Evolutionary conservation across 352 stramenopile genomes (phyloP), one percentile per base, ranked within the genome.

Genomic region (Aphanomyces cochlioides): DNA sequence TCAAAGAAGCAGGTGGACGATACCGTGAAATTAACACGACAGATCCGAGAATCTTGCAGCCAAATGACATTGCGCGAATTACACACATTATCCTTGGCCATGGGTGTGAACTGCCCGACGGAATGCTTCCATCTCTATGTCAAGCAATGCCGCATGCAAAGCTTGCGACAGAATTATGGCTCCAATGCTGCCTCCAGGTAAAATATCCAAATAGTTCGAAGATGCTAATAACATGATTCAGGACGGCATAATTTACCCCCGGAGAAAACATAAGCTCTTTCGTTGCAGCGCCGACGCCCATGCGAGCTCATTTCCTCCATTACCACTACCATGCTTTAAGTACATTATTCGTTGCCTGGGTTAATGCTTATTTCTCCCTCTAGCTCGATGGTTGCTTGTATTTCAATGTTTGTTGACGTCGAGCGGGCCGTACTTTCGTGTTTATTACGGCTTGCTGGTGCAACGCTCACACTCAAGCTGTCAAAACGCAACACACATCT

Each of bases 91-190:
- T 90, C 2, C 48, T 92, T 0, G 85, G 83, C 66, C 80, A 77
- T 37, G 85, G 85, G n/a, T 81, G 77, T 0, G 57, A 67, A 4
- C 41, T 88, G 0, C 53, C 56, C n/a, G 66, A 66, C 0, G 63
- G 67, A 1, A 69, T 67, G 47, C 17, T 63, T 39, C 13, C 45
- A 39, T 73, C 58, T n/a, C 67, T 69, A 21, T 28, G 8, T 28
- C 56, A 69, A 2, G 19, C 40, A 54, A 66, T 83, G 10, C 70
- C 82, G 6, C 21, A 73, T 0, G 74, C 76, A 50, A 83, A 79
- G 47, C 75, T 88, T 41, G 81, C 90, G 40, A 89, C 83, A 34
- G 85, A 92, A 69, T 50, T 92, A 54, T 92, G 85, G 85, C 74
- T 92, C 0, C 79, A 78, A 28, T 92, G 85, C 77, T 90, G 80